These are phyloP conservation scores for Coleophoma cylindrospora DNA, from an alignment of 2,329 filamentous ascomycete species.

Conservation along the genomic window DNA sequence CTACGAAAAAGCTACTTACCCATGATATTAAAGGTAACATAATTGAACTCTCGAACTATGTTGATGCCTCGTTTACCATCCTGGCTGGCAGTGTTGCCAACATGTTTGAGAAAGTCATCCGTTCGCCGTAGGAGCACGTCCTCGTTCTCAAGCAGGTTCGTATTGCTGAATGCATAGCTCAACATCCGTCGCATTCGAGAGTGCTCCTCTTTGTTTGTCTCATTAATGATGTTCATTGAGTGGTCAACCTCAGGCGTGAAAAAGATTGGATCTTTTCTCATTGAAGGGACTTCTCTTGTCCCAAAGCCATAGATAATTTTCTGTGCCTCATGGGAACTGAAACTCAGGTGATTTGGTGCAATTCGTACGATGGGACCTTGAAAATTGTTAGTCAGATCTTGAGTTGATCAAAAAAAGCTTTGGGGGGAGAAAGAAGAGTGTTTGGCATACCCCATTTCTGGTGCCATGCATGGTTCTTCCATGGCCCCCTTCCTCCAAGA, in stretches of 20 bases:
- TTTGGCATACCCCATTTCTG: constrained; percentile 9
- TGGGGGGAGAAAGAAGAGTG: neutral
- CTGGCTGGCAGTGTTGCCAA: neutral
- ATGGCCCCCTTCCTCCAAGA: constrained; percentile 9
- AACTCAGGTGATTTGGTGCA: constrained; percentile 18
- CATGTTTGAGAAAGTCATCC: constrained; percentile 7
- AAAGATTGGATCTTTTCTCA: constrained; percentile 14
- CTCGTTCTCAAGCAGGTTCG: constrained; percentile 15
- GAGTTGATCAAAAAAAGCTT: neutral
- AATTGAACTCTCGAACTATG: constrained; percentile 13
- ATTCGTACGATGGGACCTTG: constrained; percentile 22
- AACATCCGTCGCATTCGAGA: constrained; percentile 15
- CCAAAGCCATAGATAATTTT: constrained; percentile 56
- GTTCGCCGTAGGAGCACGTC: constrained; percentile 11
- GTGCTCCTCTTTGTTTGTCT: constrained; percentile 13
- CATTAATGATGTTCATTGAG: constrained; percentile 18
- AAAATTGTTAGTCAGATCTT: neutral
- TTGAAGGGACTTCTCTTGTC: constrained; percentile 21
- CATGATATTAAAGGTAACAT: constrained; percentile 16
- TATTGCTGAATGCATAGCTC: constrained; percentile 15
- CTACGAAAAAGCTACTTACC: neutral
- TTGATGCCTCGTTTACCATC: constrained; percentile 8
- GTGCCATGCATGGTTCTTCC: constrained; percentile 12
- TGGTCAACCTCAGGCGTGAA: constrained; percentile 15
- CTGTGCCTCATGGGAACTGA: constrained; percentile 48